Evolutionary conservation across 164 flowering plant species (phyloP).

Genomic region (Paratinospora sagittata): DNA sequence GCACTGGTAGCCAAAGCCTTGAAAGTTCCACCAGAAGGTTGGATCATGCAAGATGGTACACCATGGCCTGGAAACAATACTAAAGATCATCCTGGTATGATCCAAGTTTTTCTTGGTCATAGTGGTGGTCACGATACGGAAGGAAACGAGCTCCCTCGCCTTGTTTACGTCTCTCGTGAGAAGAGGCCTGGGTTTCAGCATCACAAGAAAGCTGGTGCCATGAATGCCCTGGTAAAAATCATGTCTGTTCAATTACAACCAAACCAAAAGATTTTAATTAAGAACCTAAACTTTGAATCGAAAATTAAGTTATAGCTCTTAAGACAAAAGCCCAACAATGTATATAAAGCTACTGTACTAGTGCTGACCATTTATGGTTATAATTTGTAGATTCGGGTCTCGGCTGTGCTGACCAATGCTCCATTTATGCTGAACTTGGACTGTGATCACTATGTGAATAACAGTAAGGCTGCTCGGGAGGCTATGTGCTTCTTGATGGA

Average conservation of each 20-base stretch:
- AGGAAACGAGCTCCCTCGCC: slow-evolving; percentile 92
- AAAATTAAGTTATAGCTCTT: background rate
- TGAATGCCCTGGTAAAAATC: slow-evolving; percentile 83
- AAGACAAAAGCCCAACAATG: background rate
- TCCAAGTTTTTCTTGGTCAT: slow-evolving; percentile 95
- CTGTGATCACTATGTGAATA: slow-evolving; percentile 90
- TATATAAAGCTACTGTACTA: background rate
- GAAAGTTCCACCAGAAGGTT: slow-evolving; percentile 83
- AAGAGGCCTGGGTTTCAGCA: slow-evolving; percentile 95
- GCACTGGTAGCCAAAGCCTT: slow-evolving; percentile 79
- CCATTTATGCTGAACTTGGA: slow-evolving; percentile 97
- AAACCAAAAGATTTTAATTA: background rate
- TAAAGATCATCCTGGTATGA: slow-evolving; percentile 95
- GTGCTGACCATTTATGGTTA: background rate
- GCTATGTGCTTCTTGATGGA: slow-evolving; percentile 99
- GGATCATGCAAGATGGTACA: slow-evolving; percentile 99
- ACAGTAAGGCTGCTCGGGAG: slow-evolving; percentile 88
- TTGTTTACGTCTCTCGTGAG: slow-evolving; percentile 96
- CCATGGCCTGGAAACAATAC: slow-evolving; percentile 99
- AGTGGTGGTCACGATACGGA: slow-evolving; percentile 89
- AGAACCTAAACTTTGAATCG: background rate
- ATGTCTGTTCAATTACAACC: no score
- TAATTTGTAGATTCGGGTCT: slow-evolving; percentile 68
- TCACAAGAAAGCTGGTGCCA: slow-evolving; percentile 98
- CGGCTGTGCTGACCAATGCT: slow-evolving; percentile 95